A percentile compares a stretch with the other conserved stretches of the same genome.
These are phyloP conservation scores for Macadamia integrifolia DNA, from an alignment of 164 flowering plant genomes.

Conservation along the genomic window DNA sequence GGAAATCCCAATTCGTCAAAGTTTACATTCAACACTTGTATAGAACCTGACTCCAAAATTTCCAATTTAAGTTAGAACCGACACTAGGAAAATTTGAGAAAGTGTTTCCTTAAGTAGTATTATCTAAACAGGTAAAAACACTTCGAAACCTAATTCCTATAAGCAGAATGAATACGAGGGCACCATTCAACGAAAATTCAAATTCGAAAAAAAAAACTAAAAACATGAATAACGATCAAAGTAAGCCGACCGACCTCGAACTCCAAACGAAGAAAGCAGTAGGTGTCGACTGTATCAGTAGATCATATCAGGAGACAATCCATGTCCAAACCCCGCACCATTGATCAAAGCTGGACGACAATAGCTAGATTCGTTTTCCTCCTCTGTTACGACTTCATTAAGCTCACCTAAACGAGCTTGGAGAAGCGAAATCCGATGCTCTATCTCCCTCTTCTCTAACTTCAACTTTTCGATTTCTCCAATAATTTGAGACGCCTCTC, in stretches of 20 bases:
- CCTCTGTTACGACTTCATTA: not conserved
- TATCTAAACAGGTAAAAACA: not conserved
- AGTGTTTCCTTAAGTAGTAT: not conserved
- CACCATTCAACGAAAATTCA: not conserved
- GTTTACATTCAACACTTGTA: too few species aligned
- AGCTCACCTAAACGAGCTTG: constrained; percentile 44
- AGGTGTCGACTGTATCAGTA: constrained; percentile 89
- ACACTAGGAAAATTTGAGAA: too few species aligned
- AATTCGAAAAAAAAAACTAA: not conserved
- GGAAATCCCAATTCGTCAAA: too few species aligned
- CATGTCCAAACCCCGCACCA: constrained; percentile 17
- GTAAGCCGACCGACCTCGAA: constrained; percentile 40
- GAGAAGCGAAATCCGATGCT: constrained; percentile 48
- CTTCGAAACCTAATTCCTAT: not conserved
- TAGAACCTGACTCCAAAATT: too few species aligned
- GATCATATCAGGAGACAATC: constrained; percentile 45
- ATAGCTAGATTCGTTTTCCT: constrained; percentile 10
- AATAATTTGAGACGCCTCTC: constrained; percentile 30
- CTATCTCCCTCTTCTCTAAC: constrained; percentile 39
- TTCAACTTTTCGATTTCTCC: constrained; percentile 50
- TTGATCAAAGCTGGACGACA: constrained; percentile 14
- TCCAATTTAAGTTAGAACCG: too few species aligned
- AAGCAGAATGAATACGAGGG: too few species aligned
- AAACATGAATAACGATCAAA: not conserved
- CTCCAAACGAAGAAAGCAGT: constrained; percentile 83